These are phyloP conservation scores for Apiotrichum sp. DNA, from an alignment of 1,284 basidiomycete genomes.

Conservation along the genomic window DNA sequence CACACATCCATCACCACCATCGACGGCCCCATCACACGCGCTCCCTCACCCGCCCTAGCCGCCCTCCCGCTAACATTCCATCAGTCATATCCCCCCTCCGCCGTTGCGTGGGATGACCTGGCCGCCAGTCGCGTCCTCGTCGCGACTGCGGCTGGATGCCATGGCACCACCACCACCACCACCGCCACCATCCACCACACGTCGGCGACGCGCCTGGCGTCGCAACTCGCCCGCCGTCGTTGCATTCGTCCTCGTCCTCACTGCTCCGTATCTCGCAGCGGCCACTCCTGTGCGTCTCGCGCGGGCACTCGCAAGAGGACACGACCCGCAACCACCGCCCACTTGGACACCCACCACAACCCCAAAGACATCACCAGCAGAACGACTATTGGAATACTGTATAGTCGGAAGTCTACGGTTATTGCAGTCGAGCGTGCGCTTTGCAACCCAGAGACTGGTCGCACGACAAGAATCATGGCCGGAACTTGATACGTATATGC, in stretches of 20 bases:
- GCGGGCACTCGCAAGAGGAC: not conserved
- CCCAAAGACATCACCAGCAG: too few species aligned
- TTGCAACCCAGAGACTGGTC: not conserved
- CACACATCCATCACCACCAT: too few species aligned
- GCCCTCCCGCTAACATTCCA: not conserved
- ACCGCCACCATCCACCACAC: not conserved
- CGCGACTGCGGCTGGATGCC: slow-evolving; percentile 2
- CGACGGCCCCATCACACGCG: not conserved
- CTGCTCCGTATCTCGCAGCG: slow-evolving; percentile 26
- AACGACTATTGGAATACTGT: not conserved
- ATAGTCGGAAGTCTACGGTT: not conserved
- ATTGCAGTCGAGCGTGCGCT: not conserved
- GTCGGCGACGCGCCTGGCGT: not conserved
- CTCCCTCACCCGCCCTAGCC: not conserved
- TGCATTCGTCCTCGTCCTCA: slow-evolving; percentile 25
- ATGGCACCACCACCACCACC: not conserved
- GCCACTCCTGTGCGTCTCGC: slow-evolving; percentile 5
- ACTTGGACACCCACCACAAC: too few species aligned
- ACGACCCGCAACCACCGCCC: slow-evolving; percentile 6
- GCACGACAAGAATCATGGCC: not conserved
- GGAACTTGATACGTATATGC: not conserved
- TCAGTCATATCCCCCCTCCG: not conserved
- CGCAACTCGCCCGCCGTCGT: not conserved
- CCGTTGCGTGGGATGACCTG: not conserved
- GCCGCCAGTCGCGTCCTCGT: slow-evolving; percentile 11